These are phyloP conservation scores for Waltergamsia citrina DNA, from an alignment of 2,329 filamentous ascomycete genomes.

Conservation along the genomic window DNA sequence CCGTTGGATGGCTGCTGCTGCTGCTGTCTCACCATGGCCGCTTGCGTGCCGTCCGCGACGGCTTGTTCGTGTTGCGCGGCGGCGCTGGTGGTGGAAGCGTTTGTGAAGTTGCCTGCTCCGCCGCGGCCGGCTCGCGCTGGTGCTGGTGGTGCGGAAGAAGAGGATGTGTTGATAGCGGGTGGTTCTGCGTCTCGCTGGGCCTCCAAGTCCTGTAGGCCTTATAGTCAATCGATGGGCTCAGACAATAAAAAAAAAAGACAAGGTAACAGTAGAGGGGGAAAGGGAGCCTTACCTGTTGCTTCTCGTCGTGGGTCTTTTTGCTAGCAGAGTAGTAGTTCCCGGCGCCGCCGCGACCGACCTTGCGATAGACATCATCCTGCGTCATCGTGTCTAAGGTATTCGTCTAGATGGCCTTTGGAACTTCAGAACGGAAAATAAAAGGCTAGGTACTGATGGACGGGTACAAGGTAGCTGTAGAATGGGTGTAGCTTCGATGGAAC, in stretches of 20 bases:
- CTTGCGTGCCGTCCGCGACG: not conserved
- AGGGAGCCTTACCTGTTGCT: slow-evolving; percentile 15
- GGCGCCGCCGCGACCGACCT: slow-evolving; percentile 52
- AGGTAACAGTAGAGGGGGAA: no score
- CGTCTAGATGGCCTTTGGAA: not conserved
- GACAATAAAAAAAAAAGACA: no score
- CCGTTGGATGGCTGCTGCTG: slow-evolving; percentile 5
- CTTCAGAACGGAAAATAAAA: no score
- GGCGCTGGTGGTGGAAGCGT: not conserved
- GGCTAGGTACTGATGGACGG: no score
- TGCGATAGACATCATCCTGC: slow-evolving; percentile 32
- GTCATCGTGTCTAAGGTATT: slow-evolving; percentile 1
- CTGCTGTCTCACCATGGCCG: slow-evolving; percentile 2
- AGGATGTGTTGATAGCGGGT: not conserved
- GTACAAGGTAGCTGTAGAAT: no score
- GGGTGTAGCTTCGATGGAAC: no score
- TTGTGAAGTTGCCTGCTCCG: slow-evolving; percentile 51
- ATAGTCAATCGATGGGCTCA: no score
- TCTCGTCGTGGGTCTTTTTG: slow-evolving; percentile 36
- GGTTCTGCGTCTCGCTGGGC: not conserved
- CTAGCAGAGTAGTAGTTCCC: slow-evolving; percentile 48
- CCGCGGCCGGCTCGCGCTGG: slow-evolving; percentile 39
- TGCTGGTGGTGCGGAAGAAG: slow-evolving; percentile 1
- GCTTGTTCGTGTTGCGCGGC: not conserved
- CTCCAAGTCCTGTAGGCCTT: slow-evolving; percentile 2